A percentile compares a stretch with the other conserved stretches of the same genome.
Evolutionary conservation across 441 rosid species (phyloP).

Genomic region (Adansonia rubrostipa): DNA sequence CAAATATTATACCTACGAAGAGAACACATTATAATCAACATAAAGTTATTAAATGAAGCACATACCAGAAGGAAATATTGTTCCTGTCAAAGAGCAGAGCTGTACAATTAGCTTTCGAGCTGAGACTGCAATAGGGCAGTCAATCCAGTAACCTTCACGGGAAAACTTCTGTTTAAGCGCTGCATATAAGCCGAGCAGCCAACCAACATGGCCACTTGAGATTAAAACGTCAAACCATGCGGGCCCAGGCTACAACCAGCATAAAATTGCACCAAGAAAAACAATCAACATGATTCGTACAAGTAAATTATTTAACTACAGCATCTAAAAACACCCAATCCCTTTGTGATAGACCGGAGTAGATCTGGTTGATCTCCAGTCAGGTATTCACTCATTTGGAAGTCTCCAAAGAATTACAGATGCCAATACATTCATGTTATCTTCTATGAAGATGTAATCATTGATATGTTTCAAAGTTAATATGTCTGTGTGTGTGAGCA

Average conservation of each 20-base stretch:
- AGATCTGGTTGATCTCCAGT: conserved; percentile 7
- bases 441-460: conserved; percentile 12
- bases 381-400: background rate
- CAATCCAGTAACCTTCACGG: conserved; percentile 77
- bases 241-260: conserved; percentile 85
- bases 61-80: conserved; percentile 77
- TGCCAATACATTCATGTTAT: background rate
- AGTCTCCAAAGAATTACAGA: conserved; percentile 9
- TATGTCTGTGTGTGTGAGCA: background rate
- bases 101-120: conserved; percentile 94
- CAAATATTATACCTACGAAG: conserved; percentile 8
- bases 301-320: conserved; percentile 23
- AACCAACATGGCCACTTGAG: conserved; percentile 85
- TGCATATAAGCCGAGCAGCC: conserved; percentile 79
- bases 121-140: conserved; percentile 93
- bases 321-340: conserved; percentile 17
- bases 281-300: conserved; percentile 20
- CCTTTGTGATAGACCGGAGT: background rate
- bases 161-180: conserved; percentile 83
- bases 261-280: conserved; percentile 29
- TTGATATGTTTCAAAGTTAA: conserved; percentile 21
- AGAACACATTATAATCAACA: conserved; percentile 6
- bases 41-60: conserved; percentile 23
- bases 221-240: conserved; percentile 88
- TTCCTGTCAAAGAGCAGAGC: conserved; percentile 86